These are phyloP conservation scores for Clarireedia sp. DNA, from an alignment of 2,329 filamentous ascomycete genomes.

Conservation along the genomic window DNA sequence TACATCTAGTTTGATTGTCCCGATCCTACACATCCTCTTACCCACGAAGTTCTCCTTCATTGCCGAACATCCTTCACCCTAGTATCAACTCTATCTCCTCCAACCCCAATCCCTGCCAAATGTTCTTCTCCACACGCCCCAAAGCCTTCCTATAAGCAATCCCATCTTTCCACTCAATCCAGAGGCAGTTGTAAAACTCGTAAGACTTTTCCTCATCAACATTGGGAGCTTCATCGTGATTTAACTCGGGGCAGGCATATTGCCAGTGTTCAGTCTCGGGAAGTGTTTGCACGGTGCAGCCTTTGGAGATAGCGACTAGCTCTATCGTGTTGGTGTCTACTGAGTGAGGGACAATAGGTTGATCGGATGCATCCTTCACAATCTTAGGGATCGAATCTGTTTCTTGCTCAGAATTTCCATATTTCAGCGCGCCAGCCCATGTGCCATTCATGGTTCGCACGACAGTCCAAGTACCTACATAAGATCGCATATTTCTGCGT, in stretches of 20 bases:
- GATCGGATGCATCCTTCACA: too few relatives aligned
- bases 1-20: too few relatives aligned
- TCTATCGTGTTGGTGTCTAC: not conserved
- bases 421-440: not conserved
- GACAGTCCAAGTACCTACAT: not conserved
- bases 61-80: not conserved
- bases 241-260: not conserved
- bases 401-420: not conserved
- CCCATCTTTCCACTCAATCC: slow-evolving; percentile 12
- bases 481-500: not conserved
- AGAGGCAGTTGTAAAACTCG: slow-evolving; percentile 14
- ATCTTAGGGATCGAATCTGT: too few relatives aligned
- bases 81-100: slow-evolving; percentile 10
- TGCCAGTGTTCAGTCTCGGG: not conserved
- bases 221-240: not conserved
- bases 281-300: not conserved
- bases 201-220: not conserved
- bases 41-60: too few relatives aligned
- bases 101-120: slow-evolving; percentile 6
- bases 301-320: not conserved
- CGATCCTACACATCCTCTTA: too few relatives aligned
- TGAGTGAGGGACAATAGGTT: too few relatives aligned
- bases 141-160: slow-evolving; percentile 13
- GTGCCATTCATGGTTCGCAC: not conserved
- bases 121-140: slow-evolving; percentile 8